These are phyloP conservation scores for Thuidium tamariscinum DNA, from an alignment of 225 moss, liverwort and hornwort species.

Conservation along the genomic window DNA sequence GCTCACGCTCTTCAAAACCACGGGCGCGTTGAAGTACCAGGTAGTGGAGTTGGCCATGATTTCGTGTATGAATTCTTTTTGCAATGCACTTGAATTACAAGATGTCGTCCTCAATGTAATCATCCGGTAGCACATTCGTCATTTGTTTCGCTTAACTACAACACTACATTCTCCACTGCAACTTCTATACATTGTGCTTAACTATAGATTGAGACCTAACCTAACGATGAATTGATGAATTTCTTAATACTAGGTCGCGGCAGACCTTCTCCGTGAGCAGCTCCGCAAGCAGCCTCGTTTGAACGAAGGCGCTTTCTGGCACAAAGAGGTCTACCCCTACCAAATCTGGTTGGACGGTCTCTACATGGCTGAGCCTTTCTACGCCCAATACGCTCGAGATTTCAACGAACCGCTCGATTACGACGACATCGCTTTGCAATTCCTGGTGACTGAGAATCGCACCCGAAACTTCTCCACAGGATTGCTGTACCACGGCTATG, in stretches of 20 bases:
- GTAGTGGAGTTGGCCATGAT: not conserved
- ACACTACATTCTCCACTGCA: not conserved
- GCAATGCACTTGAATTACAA: not conserved
- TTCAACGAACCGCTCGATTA: constrained; percentile 14
- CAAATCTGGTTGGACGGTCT: constrained; percentile 73
- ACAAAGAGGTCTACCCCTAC: constrained; percentile 51
- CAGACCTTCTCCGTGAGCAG: constrained; percentile 39
- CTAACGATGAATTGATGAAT: too few relatives aligned
- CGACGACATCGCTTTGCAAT: constrained; percentile 55
- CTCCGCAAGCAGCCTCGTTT: constrained; percentile 55
- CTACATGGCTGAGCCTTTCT: constrained; percentile 69
- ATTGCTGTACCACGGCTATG: constrained; percentile 61
- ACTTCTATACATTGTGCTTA: not conserved
- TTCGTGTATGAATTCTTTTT: not conserved
- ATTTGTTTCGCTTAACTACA: not conserved
- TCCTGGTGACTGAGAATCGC: constrained; percentile 33
- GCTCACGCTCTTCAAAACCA: constrained; percentile 30
- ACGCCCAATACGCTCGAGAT: constrained; percentile 33
- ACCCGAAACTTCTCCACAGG: constrained; percentile 23
- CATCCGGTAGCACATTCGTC: too few relatives aligned
- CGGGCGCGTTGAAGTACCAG: constrained; percentile 35
- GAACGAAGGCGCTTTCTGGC: constrained; percentile 61
- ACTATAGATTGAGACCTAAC: not conserved
- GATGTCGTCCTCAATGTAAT: too few relatives aligned
- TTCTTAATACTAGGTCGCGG: constrained; percentile 9